These are phyloP conservation scores for Wickerhamiella cacticola DNA, from an alignment of 805 yeast species.

Conservation along the genomic window DNA sequence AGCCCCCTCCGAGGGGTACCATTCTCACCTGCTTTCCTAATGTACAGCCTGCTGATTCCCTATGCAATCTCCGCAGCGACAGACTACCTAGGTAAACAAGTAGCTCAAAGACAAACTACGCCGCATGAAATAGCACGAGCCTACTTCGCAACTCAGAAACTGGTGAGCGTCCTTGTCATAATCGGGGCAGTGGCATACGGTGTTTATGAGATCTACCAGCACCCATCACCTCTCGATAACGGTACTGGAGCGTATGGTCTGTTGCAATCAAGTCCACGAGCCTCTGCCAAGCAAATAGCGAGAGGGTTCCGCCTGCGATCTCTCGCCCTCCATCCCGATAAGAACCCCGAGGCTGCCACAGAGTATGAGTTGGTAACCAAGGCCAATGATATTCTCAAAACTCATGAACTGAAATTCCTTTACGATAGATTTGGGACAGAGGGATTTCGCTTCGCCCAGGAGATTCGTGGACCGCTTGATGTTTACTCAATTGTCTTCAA, in stretches of 20 bases:
- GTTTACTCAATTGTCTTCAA: neutral
- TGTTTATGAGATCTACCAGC: neutral
- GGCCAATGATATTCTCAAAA: conserved; percentile 64
- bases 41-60: neutral
- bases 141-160: neutral
- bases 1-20: no score
- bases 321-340: conserved; percentile 29
- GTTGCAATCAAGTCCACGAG: conserved; percentile 19
- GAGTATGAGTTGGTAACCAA: conserved; percentile 11
- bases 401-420: conserved; percentile 60
- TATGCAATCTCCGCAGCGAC: neutral
- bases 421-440: conserved; percentile 80
- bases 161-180: neutral
- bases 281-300: conserved; percentile 18
- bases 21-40: conserved; percentile 1
- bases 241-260: conserved; percentile 14
- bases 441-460: neutral
- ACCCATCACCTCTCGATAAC: neutral
- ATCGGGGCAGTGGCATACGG: neutral
- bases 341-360: conserved; percentile 16
- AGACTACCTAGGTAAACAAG: neutral
- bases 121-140: neutral
- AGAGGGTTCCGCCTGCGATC: conserved; percentile 21
- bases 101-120: neutral
- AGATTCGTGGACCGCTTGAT: neutral